Evolutionary conservation across 176 grass and related monocot genomes (phyloP).

Genomic region (Microstegium vimineum): DNA sequence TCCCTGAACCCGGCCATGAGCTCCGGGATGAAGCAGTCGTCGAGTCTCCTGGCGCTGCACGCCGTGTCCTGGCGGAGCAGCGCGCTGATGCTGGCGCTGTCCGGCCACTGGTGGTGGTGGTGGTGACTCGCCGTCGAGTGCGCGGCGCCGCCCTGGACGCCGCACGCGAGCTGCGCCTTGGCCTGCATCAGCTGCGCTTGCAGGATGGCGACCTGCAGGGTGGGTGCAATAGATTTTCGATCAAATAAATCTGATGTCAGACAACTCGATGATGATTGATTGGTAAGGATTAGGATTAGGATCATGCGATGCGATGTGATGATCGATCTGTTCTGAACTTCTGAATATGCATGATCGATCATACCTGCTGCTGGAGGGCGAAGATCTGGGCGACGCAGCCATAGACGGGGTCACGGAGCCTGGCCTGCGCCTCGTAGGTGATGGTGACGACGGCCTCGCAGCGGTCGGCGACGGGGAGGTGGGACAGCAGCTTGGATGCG

Average conservation of each 20-base stretch:
- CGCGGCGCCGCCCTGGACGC: constrained; percentile 24
- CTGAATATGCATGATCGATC: no score
- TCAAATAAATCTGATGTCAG: no score
- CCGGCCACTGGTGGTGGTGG: constrained; percentile 50
- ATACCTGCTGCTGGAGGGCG: constrained; percentile 85
- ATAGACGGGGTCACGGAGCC: constrained; percentile 82
- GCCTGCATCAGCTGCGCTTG: constrained; percentile 91
- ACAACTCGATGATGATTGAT: no score
- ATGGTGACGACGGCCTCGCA: constrained; percentile 91
- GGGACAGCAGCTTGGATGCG: constrained; percentile 88
- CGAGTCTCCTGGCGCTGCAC: constrained; percentile 35
- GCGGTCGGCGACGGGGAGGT: constrained; percentile 71
- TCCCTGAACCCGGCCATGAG: constrained; percentile 44
- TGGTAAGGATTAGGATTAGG: no score
- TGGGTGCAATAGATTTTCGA: no score
- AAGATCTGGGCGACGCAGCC: constrained; percentile 90
- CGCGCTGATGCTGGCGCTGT: constrained; percentile 31
- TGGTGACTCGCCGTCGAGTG: constrained; percentile 30
- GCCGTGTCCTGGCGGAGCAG: constrained; percentile 26
- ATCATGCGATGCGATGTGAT: no score
- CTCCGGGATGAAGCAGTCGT: constrained; percentile 40
- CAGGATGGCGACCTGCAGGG: constrained; percentile 52
- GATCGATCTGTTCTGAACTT: background rate
- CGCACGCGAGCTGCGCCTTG: constrained; percentile 70
- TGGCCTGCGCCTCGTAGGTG: constrained; percentile 81